Percentiles rank a stretch among this genome's conserved stretches.
These are phyloP conservation scores for Mixia osmundae DNA, from an alignment of 1,284 basidiomycete genomes.

Conservation along the genomic window DNA sequence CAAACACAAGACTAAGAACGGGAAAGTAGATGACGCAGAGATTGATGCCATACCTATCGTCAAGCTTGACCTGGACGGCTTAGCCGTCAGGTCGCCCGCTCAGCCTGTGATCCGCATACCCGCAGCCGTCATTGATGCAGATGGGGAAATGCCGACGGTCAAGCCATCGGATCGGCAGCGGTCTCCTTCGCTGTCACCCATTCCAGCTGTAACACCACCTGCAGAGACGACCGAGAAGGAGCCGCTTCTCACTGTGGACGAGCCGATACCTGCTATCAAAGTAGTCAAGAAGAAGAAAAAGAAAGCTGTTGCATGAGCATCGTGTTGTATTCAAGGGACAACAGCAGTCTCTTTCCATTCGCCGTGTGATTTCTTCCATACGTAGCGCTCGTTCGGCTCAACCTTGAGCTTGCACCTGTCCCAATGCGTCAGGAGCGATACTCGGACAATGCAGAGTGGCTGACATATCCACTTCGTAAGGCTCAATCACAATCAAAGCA, in stretches of 20 bases:
- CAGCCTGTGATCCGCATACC: neutral
- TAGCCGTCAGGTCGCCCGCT: neutral
- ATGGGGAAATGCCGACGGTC: slow-evolving; percentile 1
- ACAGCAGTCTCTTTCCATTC: slow-evolving; percentile 18
- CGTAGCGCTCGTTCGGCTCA: slow-evolving; percentile 16
- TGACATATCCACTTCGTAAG: slow-evolving; percentile 20
- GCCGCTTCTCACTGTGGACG: too few species aligned
- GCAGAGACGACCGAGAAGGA: too few species aligned
- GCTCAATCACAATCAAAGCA: slow-evolving; percentile 15
- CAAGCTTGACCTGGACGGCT: slow-evolving; percentile 32
- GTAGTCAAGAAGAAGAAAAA: too few species aligned
- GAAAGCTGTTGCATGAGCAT: too few species aligned
- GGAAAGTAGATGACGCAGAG: slow-evolving; percentile 29
- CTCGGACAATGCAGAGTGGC: neutral
- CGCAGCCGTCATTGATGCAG: slow-evolving; percentile 1
- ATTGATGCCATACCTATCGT: slow-evolving; percentile 68
- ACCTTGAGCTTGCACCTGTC: slow-evolving; percentile 16
- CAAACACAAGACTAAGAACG: slow-evolving; percentile 32
- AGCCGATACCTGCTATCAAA: too few species aligned
- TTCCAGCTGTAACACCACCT: too few species aligned
- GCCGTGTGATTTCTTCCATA: slow-evolving; percentile 14
- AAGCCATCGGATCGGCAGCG: too few species aligned
- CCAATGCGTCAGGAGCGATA: too few species aligned
- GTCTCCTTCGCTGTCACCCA: too few species aligned
- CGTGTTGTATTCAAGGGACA: too few species aligned